Percentiles rank a stretch among this genome's conserved stretches.
Conservation (phyloP, 495 filamentous ascomycete genomes). For the Penicillium argentinense region DNA sequence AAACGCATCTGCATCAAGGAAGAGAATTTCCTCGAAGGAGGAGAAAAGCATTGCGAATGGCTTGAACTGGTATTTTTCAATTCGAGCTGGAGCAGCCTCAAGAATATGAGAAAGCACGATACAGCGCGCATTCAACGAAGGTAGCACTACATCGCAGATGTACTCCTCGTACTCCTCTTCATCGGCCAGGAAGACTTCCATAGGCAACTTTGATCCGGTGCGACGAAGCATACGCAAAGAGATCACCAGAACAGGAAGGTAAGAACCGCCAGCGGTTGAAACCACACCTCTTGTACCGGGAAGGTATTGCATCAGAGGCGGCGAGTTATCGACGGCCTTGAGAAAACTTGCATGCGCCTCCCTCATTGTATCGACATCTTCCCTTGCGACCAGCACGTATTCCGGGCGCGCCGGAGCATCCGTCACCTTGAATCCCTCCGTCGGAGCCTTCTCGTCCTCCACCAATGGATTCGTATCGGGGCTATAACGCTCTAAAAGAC, state of each 20-base stretch:
- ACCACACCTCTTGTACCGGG: constrained; percentile 45
- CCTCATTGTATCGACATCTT: constrained; percentile 25
- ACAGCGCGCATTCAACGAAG: constrained; percentile 46
- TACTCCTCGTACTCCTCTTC: constrained; percentile 41
- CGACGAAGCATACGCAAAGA: constrained; percentile 52
- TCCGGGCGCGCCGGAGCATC: constrained; percentile 14
- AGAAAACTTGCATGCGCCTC: constrained; percentile 37
- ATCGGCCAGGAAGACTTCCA: constrained; percentile 52
- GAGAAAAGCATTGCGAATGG: constrained; percentile 50
- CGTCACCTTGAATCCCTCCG: constrained; percentile 18
- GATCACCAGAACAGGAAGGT: constrained; percentile 40
- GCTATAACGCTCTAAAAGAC: constrained; percentile 10
- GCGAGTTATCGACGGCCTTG: constrained; percentile 20
- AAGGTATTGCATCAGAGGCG: constrained; percentile 32
- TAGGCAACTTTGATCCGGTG: constrained; percentile 48
- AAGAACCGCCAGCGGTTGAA: constrained; percentile 33
- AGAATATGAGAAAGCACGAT: constrained; percentile 36
- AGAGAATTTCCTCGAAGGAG: constrained; percentile 51
- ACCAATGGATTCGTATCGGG: constrained; percentile 8
- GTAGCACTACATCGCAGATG: constrained; percentile 48
- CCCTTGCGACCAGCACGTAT: constrained; percentile 7
- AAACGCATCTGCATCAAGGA: constrained; percentile 51
- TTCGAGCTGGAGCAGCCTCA: constrained; percentile 11
- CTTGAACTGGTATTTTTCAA: constrained; percentile 50
- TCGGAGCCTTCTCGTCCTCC: constrained; percentile 17